phyloP scores from a whole-genome alignment of 2,329 filamentous ascomycete genomes.

The Dactylella cylindrospora region DNA sequence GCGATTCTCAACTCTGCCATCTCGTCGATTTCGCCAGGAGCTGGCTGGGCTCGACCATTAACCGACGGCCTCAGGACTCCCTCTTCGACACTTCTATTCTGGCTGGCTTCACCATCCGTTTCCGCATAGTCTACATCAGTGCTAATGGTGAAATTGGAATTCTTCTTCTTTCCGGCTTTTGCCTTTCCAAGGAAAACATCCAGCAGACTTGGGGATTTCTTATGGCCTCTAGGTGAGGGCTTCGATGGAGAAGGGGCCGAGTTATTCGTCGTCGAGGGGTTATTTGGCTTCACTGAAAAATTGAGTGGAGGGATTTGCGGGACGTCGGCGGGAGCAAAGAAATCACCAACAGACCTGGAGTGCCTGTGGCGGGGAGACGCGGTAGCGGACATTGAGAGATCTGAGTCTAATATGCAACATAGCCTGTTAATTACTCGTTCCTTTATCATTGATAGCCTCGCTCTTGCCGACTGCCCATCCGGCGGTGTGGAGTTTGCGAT shows the following conservation, averaged over 20 bases:
- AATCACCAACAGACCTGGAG: slow-evolving; percentile 13
- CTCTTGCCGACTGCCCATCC: no score
- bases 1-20: no score
- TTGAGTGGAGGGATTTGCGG: slow-evolving; percentile 35
- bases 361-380: slow-evolving; percentile 32
- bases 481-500: background rate
- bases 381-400: slow-evolving; percentile 15
- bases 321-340: slow-evolving; percentile 8
- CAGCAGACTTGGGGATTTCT: slow-evolving; percentile 28
- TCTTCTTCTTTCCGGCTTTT: slow-evolving; percentile 25
- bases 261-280: background rate
- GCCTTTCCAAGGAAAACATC: slow-evolving; percentile 24
- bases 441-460: background rate
- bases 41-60: no score
- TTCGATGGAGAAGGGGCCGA: slow-evolving; percentile 8
- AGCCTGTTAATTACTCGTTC: slow-evolving; percentile 12
- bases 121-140: slow-evolving; percentile 24
- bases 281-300: slow-evolving; percentile 10
- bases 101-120: background rate
- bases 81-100: no score
- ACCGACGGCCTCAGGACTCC: no score
- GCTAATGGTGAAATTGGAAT: slow-evolving; percentile 31
- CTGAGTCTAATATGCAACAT: background rate
- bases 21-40: no score
- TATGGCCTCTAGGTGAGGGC: slow-evolving; percentile 6